Percentiles rank a stretch among this genome's conserved stretches.
phyloP scores from a whole-genome alignment of 345 rosid species.

The Clarkia xantiana region DNA sequence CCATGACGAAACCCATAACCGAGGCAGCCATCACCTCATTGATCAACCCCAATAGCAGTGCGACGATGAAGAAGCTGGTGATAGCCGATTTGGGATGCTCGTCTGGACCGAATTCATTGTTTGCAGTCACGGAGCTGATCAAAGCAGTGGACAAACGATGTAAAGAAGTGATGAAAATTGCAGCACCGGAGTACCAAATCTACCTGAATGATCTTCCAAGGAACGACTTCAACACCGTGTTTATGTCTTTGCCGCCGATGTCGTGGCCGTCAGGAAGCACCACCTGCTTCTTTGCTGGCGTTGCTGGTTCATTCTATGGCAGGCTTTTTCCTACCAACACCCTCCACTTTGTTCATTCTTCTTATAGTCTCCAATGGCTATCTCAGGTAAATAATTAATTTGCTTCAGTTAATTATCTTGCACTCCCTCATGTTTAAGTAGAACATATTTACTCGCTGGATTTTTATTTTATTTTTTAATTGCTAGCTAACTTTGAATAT shows the following conservation, averaged over 20 bases:
- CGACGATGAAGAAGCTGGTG: constrained; percentile 23
- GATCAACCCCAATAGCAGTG: constrained; percentile 9
- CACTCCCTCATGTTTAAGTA: background rate
- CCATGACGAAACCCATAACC: constrained; percentile 26
- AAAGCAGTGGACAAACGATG: constrained; percentile 11
- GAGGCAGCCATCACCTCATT: constrained; percentile 29
- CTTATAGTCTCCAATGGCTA: constrained; percentile 38
- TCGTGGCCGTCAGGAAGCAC: no score
- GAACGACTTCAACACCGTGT: constrained; percentile 40
- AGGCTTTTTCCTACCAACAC: constrained; percentile 27
- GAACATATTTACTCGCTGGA: no score
- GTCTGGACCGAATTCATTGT: constrained; percentile 61
- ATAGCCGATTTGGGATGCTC: constrained; percentile 86
- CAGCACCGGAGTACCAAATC: constrained; percentile 21
- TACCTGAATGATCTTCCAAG: constrained; percentile 42
- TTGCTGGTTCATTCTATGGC: constrained; percentile 36
- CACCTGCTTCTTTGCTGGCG: constrained; percentile 15
- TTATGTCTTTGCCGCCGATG: constrained; percentile 24
- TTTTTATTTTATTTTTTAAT: no score
- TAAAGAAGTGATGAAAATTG: constrained; percentile 6
- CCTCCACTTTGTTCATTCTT: constrained; percentile 34
- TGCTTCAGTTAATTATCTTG: background rate
- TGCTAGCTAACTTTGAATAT: no score
- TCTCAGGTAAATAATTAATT: no score
- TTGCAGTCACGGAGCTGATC: constrained; percentile 20